Evolutionary conservation across 2,329 filamentous ascomycete genomes (phyloP).

Genomic region (Microdochium paspali): DNA sequence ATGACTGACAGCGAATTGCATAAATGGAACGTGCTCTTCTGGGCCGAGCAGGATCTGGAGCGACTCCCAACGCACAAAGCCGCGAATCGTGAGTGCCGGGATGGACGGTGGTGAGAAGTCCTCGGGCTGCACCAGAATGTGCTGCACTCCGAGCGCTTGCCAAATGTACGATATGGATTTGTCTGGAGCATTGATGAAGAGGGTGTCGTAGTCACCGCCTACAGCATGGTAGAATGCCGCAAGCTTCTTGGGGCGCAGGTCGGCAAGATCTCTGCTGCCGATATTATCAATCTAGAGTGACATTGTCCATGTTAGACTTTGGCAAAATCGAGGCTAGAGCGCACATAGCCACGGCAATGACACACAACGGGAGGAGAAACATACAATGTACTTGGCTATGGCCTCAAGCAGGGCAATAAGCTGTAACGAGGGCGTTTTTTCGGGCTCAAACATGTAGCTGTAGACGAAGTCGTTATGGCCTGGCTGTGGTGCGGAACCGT

Average conservation of each 20-base stretch:
- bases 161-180: slow-evolving; percentile 84
- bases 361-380: slow-evolving; percentile 16
- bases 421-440: slow-evolving; percentile 58
- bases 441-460: slow-evolving; percentile 56
- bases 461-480: slow-evolving; percentile 36
- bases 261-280: slow-evolving; percentile 42
- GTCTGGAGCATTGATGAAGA: slow-evolving; percentile 70
- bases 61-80: slow-evolving; percentile 90
- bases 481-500: slow-evolving; percentile 4
- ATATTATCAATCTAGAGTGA: slow-evolving; percentile 42
- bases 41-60: slow-evolving; percentile 83
- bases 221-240: slow-evolving; percentile 69
- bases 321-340: not conserved
- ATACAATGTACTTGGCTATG: slow-evolving; percentile 62
- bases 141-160: slow-evolving; percentile 82
- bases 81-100: slow-evolving; percentile 71
- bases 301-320: slow-evolving; percentile 3
- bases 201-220: slow-evolving; percentile 65
- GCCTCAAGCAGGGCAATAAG: slow-evolving; percentile 60
- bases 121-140: slow-evolving; percentile 67
- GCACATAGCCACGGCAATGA: not conserved
- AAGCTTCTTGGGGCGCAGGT: slow-evolving; percentile 58
- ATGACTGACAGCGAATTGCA: slow-evolving; percentile 70
- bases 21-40: slow-evolving; percentile 74
- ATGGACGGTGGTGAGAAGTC: slow-evolving; percentile 69